Base-by-base conservation (phyloP, 306 rosid genomes). In the Trifolium subterraneum region DNA sequence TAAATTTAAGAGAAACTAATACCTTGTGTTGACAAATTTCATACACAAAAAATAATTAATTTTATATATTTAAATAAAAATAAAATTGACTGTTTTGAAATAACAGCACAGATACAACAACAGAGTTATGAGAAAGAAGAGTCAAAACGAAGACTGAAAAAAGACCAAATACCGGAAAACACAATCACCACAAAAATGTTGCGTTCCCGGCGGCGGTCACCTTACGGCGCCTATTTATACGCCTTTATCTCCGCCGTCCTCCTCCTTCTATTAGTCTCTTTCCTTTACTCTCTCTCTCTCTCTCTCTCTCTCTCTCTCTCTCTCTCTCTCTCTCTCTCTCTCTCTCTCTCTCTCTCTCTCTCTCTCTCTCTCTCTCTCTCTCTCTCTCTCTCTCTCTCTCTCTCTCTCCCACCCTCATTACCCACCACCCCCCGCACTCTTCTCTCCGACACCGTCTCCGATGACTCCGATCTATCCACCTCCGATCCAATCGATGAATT, bases 261-360 rank as follows among this genome's bases (percentile, higher is more conserved):
- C 65, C 89, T 91, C 29, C 93, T 94, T 25, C 55, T 90, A 79
- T 94, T 91, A 0, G 93, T 84, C 74, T 87, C 97, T 33, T 87
- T 94, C 35, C 97, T 94, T 77, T 82, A 94, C 86, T 72, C 90
- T 15, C 93, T 88, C 68, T n/a, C n/a, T n/a, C n/a, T n/a, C n/a
- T n/a, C n/a, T n/a, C n/a, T n/a, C n/a, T n/a, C n/a, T n/a, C n/a
- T n/a, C n/a, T n/a, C n/a, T n/a, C n/a, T n/a, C n/a, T n/a, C n/a
- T n/a, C n/a, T n/a, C n/a, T n/a, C n/a, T n/a, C n/a, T n/a, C n/a
- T n/a, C n/a, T n/a, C n/a, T n/a, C n/a, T n/a, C n/a, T n/a, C n/a
- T n/a, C n/a, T n/a, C n/a, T n/a, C n/a, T n/a, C n/a, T n/a, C n/a
- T n/a, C n/a, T n/a, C n/a, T n/a, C n/a, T n/a, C n/a, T n/a, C n/a